Evolutionary conservation across 2,329 filamentous ascomycete genomes (phyloP), one percentile per base, ranked within the genome.

Genomic region (Amesomyces nigricolor): DNA sequence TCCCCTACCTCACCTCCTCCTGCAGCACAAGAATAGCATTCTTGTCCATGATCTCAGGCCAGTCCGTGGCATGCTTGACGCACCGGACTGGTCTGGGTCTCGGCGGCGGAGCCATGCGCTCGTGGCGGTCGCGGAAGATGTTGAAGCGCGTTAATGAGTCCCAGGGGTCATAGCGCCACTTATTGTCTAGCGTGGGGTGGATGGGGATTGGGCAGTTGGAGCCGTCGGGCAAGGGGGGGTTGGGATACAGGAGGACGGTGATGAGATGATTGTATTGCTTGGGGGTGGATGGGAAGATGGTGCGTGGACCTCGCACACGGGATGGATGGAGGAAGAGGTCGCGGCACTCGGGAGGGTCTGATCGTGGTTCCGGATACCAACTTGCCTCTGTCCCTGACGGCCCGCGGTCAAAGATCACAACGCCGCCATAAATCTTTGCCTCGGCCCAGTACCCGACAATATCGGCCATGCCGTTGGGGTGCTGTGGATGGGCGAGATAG

Each of bases 391-490:
- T 35, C 14, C 45, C 57, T 1, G 37, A 29, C 17, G 53, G 43
- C 8, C 54, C 45, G 2, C 58, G 54, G 30, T 60, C 54, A 42
- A 63, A 62, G 11, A 59, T 26, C 1, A 56, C 56, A n/a, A 61
- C 56, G 14, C 58, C 61, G 6, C 59, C 56, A 16, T 57, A 59
- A 2, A 62, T 63, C 11, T 53, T 58, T n/a, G 58, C 51, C 40
- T 64, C 60, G 14, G 61, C 58, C 61, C 61, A 63, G 50, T 62
- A 64, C 0, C 60, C 62, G 4, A 58, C 58, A 10, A 62, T 44
- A 19, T 64, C 61, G 6, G 57, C 54, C 7, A 60, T 14, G 5
- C 60, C 53, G 38, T 61, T 53, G 1, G 61, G 61, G 19, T 63
- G 60, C 38, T 56, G 61, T 4, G 58, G 22, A 39, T 57, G 19